phyloP scores from a whole-genome alignment of 805 yeast species.

The Cephaloascus fragrans region DNA sequence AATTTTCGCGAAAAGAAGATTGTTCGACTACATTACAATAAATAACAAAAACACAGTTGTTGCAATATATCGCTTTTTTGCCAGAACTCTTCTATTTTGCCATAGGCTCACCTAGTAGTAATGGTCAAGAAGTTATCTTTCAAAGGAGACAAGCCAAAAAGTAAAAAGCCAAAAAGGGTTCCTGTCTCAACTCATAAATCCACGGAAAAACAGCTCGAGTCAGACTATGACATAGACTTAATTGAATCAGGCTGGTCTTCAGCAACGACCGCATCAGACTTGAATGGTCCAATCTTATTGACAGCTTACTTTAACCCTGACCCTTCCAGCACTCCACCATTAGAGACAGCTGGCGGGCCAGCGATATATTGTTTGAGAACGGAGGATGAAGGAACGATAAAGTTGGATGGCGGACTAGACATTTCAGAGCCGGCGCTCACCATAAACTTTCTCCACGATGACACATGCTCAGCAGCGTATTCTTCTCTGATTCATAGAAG shows the following conservation, averaged over 20 bases:
- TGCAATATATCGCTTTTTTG: too few relatives aligned
- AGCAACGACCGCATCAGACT: conserved; percentile 13
- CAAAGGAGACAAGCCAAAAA: conserved; percentile 21
- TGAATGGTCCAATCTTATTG: conserved; percentile 21
- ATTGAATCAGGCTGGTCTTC: conserved; percentile 10
- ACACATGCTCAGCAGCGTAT: conserved; percentile 1
- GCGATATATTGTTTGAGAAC: conserved; percentile 4
- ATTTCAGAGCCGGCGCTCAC: neutral
- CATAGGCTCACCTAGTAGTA: too few relatives aligned
- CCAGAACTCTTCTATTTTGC: too few relatives aligned
- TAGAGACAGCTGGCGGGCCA: conserved; percentile 6
- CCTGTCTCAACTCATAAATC: neutral
- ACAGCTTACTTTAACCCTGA: conserved; percentile 4
- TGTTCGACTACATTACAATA: too few relatives aligned
- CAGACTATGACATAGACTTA: neutral
- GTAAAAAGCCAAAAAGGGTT: conserved; percentile 6
- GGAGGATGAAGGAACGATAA: neutral
- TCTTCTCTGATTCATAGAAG: conserved; percentile 5
- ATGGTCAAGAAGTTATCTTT: conserved; percentile 26
- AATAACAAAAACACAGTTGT: too few relatives aligned
- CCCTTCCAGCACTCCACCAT: conserved; percentile 12
- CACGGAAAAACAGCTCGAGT: neutral
- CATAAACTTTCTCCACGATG: conserved; percentile 5
- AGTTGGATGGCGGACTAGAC: neutral
- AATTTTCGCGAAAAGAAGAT: too few relatives aligned